phyloP scores from a whole-genome alignment of 768 basidiomycete species.

The Tricholoma terreum region DNA sequence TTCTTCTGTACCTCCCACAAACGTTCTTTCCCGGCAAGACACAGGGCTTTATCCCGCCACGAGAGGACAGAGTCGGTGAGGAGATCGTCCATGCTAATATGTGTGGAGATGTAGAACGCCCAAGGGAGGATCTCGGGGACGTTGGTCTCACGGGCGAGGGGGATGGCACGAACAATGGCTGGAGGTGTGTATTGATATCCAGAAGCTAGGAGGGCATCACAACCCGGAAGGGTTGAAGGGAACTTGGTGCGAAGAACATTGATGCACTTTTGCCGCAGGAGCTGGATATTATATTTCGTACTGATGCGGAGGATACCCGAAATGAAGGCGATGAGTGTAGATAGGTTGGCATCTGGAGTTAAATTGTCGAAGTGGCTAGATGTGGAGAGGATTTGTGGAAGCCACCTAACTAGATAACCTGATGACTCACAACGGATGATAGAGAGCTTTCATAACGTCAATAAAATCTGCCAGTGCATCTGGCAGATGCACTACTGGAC shows the following conservation, averaged over 20 bases:
- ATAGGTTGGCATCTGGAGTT: conserved; percentile 28
- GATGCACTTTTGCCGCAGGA: conserved; percentile 38
- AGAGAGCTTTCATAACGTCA: conserved; percentile 34
- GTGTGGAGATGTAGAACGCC: conserved; percentile 45
- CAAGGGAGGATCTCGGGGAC: conserved; percentile 42
- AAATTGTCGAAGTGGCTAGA: conserved; percentile 39
- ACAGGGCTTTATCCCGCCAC: conserved; percentile 41
- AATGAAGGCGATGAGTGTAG: conserved; percentile 36
- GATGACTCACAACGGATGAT: conserved; percentile 24
- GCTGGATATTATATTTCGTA: conserved; percentile 41
- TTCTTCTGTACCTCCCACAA: conserved; percentile 40
- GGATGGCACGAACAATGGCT: conserved; percentile 39
- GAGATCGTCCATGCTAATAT: conserved; percentile 33
- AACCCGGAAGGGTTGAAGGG: conserved; percentile 38
- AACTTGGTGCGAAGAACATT: conserved; percentile 38
- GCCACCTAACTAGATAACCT: not conserved
- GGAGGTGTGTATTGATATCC: conserved; percentile 34
- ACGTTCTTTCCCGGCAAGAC: conserved; percentile 37
- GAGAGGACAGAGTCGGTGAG: conserved; percentile 33
- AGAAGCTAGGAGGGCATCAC: conserved; percentile 35
- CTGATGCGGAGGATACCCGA: conserved; percentile 41
- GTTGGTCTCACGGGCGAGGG: conserved; percentile 37
- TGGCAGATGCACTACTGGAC: conserved; percentile 30
- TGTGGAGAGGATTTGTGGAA: conserved; percentile 1
- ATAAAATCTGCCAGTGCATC: conserved; percentile 35